These are phyloP conservation scores for Aspergillus haitiensis DNA, from an alignment of 495 filamentous ascomycete species.

Conservation along the genomic window DNA sequence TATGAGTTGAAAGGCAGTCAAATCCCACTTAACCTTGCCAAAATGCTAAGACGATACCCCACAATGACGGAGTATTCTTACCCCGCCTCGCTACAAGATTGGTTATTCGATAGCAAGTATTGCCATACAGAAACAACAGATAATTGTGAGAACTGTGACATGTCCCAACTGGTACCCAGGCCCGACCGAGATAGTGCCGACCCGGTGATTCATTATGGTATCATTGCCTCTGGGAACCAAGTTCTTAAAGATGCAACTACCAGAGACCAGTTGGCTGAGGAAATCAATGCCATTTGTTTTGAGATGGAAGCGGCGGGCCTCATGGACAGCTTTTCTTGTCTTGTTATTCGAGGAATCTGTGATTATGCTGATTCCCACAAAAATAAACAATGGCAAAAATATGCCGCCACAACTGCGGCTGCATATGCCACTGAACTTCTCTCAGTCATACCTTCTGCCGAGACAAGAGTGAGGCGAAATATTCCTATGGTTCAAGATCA, in stretches of 20 bases:
- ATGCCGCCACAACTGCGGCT: constrained; percentile 8
- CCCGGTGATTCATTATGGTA: background rate
- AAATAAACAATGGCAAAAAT: constrained; percentile 16
- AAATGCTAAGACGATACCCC: too few species aligned
- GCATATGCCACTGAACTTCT: constrained; percentile 12
- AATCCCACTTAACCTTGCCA: background rate
- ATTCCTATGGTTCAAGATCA: too few species aligned
- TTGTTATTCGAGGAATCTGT: constrained; percentile 13
- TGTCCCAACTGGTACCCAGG: background rate
- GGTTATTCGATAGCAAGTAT: background rate
- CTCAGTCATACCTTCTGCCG: too few species aligned
- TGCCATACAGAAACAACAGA: background rate
- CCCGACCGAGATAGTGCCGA: background rate
- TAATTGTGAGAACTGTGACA: constrained; percentile 7
- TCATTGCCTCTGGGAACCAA: constrained; percentile 4
- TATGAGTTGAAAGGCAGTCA: background rate
- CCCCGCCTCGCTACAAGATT: too few species aligned
- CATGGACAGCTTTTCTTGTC: background rate
- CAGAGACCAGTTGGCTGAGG: background rate
- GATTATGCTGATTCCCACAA: constrained; percentile 20
- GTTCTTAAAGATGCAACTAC: constrained; percentile 6
- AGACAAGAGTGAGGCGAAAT: too few species aligned
- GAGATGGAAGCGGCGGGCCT: constrained; percentile 13
- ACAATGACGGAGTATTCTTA: too few species aligned
- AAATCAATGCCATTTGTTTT: constrained; percentile 1